Conservation (phyloP, 1,139 yeast genomes). For the Pichia sp. region DNA sequence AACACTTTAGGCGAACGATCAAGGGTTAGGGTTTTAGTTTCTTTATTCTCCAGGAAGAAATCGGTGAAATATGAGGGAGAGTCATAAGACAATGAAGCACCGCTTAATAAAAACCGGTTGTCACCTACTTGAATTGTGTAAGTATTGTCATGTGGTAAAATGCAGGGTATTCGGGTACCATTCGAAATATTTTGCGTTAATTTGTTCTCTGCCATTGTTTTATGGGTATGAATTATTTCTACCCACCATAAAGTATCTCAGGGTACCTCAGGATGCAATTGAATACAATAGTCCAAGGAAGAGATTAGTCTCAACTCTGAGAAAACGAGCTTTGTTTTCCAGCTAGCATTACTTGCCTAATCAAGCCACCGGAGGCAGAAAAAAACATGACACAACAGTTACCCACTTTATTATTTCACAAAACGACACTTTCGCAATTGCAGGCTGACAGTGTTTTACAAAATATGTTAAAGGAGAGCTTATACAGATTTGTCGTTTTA, state of each 20-base stretch:
- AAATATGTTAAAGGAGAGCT: no score
- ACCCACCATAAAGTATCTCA: no score
- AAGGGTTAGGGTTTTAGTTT: conserved; percentile 47
- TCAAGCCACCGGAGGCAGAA: not conserved
- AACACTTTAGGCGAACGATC: conserved; percentile 74
- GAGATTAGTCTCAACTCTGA: no score
- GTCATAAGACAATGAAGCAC: conserved; percentile 82
- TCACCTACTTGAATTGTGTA: conserved; percentile 73
- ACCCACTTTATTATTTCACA: no score
- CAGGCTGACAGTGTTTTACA: no score
- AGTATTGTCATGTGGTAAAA: conserved; percentile 62
- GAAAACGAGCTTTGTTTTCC: not conserved
- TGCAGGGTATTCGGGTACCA: conserved; percentile 41
- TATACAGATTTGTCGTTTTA: no score
- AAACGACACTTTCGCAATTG: no score
- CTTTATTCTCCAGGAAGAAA: conserved; percentile 39
- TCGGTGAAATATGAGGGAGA: conserved; percentile 60
- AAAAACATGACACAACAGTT: no score
- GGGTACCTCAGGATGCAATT: no score
- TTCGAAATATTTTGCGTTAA: not conserved
- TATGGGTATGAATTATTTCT: no score
- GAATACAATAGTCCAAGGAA: no score
- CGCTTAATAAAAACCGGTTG: conserved; percentile 56
- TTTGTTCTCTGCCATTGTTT: not conserved
- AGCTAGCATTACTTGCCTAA: not conserved